Evolutionary conservation across 78 protist species (phyloP).

Genomic region (Dictyostelium brefeldianum): DNA sequence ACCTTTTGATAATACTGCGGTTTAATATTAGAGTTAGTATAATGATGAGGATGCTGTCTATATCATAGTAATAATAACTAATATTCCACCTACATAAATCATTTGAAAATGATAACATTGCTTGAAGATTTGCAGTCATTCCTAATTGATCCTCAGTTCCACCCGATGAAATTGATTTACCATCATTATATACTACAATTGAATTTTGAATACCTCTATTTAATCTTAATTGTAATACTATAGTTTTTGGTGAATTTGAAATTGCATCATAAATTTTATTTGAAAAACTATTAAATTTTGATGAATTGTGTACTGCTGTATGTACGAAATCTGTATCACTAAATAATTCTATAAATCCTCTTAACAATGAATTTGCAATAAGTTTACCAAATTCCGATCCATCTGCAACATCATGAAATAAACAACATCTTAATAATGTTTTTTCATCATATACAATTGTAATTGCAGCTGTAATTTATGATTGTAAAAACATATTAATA

Average conservation of each 20-base stretch:
- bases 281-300: conserved; percentile 55
- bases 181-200: conserved; percentile 63
- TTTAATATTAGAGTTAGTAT: too few relatives aligned
- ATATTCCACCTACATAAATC: conserved; percentile 58
- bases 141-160: conserved; percentile 75
- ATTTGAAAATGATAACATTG: conserved; percentile 76
- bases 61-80: too few relatives aligned
- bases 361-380: conserved; percentile 57
- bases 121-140: conserved; percentile 72
- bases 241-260: conserved; percentile 58
- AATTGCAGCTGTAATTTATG: conserved; percentile 58
- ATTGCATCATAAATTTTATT: conserved; percentile 73
- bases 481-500: too few relatives aligned
- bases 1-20: conserved; percentile 47
- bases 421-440: conserved; percentile 62
- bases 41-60: too few relatives aligned
- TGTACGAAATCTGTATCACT: conserved; percentile 66
- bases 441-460: conserved; percentile 80
- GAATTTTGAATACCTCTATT: conserved; percentile 78
- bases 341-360: conserved; percentile 66
- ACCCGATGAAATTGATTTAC: conserved; percentile 55
- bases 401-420: conserved; percentile 74
- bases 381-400: conserved; percentile 74
- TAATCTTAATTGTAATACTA: conserved; percentile 27
- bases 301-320: conserved; percentile 46